These are phyloP conservation scores for Arthrobotrys sphaeroides DNA, from an alignment of 2,329 filamentous ascomycete species.

Conservation along the genomic window DNA sequence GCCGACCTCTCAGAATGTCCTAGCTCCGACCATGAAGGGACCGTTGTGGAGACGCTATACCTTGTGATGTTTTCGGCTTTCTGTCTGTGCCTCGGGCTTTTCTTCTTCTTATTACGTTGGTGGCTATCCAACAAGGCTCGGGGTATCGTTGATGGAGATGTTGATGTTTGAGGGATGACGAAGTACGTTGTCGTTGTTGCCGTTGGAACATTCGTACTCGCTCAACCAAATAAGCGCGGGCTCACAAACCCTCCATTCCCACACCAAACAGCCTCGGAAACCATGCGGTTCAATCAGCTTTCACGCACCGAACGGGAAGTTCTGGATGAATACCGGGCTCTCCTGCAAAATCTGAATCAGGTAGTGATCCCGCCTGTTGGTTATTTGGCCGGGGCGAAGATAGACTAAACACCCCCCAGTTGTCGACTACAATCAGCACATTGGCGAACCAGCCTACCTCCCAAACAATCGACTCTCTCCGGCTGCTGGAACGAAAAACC, in stretches of 20 bases:
- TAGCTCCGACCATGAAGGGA: no score
- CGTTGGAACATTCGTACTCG: no score
- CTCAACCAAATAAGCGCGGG: no score
- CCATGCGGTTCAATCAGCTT: conserved; percentile 29
- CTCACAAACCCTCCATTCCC: no score
- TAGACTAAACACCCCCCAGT: conserved; percentile 61
- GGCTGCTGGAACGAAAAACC: conserved; percentile 91
- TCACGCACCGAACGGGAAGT: conserved; percentile 89
- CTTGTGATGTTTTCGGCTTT: no score
- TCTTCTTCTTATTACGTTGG: no score
- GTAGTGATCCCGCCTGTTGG: conserved; percentile 64
- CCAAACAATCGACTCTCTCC: conserved; percentile 83
- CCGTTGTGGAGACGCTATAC: no score
- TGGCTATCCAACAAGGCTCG: no score
- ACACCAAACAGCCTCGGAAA: neutral
- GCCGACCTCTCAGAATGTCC: neutral
- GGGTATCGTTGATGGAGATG: no score
- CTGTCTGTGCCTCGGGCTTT: no score
- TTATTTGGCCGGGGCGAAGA: neutral
- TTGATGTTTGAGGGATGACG: no score
- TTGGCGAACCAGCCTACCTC: conserved; percentile 77
- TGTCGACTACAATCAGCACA: conserved; percentile 70
- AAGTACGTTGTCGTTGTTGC: no score
- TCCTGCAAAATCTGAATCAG: conserved; percentile 90
- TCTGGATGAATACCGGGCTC: conserved; percentile 87